Base-by-base conservation (phyloP, 805 yeast species). In the Pichia paraexigua region DNA sequence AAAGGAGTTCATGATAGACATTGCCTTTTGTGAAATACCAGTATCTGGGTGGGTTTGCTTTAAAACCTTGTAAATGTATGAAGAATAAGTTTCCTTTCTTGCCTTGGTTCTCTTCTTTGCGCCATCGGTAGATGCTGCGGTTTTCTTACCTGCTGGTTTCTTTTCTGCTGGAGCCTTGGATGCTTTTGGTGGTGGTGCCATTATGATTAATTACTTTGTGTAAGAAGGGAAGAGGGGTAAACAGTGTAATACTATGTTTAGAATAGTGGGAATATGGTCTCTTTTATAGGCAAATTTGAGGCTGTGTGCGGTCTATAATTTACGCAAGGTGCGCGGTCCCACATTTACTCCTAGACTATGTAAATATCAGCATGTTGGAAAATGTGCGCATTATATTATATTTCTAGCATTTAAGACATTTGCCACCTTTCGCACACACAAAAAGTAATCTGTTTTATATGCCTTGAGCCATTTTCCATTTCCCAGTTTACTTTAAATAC, bases 31-130 rank as follows among this genome's bases (percentile, higher is more conserved):
- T 65, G 98, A 91, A 72, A 91, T 91, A 88, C 97, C 98, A 58
- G 98, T 91, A 74, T 91, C 97, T 74, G 97, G 98, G 77, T 91
- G 98, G 58, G 97, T 91, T 82, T 92, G 97, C 78, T 91, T 91
- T 72, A 91, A 85, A 62, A 91, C 97, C 78, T 91, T 92, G 94
- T 91, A 92, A 73, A 92, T 91, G 78, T 92, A 92, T 58, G 97
- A 89, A 60, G 96, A 89, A 81, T 90, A 92, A 60, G 97, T 89
- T 79, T 92, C 97, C 86, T 89, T 90, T 84, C 97, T 89, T 66
- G 91, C 76, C 85, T 90, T 91, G 63, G 88, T 70, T 80, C 95
- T 89, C 86, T 87, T 90, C 83, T 89, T 35, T 6, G 39, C 89
- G 71, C 83, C 73, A 66, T 82, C 91, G 62, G 86, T 69, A 59